Evolutionary conservation across 441 rosid species (phyloP).

Genomic region (Biscutella auriculata): DNA sequence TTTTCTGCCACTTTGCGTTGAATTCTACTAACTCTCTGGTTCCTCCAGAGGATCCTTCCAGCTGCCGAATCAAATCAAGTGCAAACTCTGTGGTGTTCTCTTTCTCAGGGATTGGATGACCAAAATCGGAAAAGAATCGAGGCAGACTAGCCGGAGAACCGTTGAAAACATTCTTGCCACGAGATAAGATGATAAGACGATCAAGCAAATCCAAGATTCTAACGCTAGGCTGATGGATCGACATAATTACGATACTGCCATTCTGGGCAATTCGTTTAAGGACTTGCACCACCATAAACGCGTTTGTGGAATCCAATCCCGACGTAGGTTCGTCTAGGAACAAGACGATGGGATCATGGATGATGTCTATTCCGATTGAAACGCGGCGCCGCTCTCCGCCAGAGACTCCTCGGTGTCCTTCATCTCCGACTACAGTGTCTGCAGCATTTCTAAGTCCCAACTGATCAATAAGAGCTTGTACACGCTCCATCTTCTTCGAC

Average conservation of each 20-base stretch:
- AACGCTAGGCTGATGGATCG: constrained; percentile 37
- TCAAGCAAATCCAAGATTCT: constrained; percentile 15
- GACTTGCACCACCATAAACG: constrained; percentile 70
- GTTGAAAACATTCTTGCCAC: constrained; percentile 28
- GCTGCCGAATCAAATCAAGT: constrained; percentile 67
- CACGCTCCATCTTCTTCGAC: constrained; percentile 55
- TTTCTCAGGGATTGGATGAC: constrained; percentile 59
- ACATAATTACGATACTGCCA: constrained; percentile 73
- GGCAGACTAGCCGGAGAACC: constrained; percentile 48
- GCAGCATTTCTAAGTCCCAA: constrained; percentile 48
- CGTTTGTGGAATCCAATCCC: constrained; percentile 74
- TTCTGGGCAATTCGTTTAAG: constrained; percentile 56
- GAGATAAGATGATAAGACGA: constrained; percentile 17
- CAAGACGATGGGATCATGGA: constrained; percentile 63
- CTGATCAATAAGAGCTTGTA: constrained; percentile 57
- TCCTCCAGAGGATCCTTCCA: constrained; percentile 57
- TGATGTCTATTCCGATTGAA: constrained; percentile 68
- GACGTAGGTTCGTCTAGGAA: constrained; percentile 87
- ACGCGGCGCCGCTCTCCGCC: constrained; percentile 78
- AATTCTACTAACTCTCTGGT: constrained; percentile 63
- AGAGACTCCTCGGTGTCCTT: constrained; percentile 40
- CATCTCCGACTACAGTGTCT: constrained; percentile 60
- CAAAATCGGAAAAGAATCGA: constrained; percentile 47
- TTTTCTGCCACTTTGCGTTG: constrained; percentile 15
- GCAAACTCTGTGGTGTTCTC: constrained; percentile 66